Base-by-base conservation (phyloP, 2,329 filamentous ascomycete species). In the Sclerotinia trifoliorum region DNA sequence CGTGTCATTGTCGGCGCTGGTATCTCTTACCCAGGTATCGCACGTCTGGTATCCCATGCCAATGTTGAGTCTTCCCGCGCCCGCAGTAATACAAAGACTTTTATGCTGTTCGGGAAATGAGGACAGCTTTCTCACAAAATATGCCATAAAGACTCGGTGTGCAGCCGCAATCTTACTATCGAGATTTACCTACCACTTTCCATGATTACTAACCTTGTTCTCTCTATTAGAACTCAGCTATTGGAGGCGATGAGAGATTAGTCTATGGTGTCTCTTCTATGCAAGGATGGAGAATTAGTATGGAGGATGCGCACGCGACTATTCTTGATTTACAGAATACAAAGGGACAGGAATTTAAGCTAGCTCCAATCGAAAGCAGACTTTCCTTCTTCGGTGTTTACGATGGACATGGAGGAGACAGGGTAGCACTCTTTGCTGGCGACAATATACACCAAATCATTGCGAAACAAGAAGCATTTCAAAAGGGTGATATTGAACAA, bases 271-370 rank as follows among this genome's bases (percentile, higher is more conserved):
- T 98, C 74, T 99, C 95, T 74, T 93, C 93, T 81, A 99, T 99
- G 95, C 95, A 99, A 82, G 95, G 95, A 84, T 99, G 95, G 95
- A 91, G 95, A 83, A 98, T 99, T 83, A 97, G 92, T 84, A 99
- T 99, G 95, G 95, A 99, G 81, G 95, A 99, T 80, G 89, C 95
- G 72, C 95, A 99, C 82, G 92, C 92, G 71, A 87, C 91, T 67
- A 83, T 98, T 65, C 90, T 99, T 78, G 92, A 98, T 80, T 88
- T 98, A 74, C 87, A 95, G 77, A 83, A 88, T 70, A 77, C 80
- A 69, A 81, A 83, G 71, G 83, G 85, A 58, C 80, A 82, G 72
- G 80, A 82, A 63, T 79, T 81, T 68, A 81, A 83, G 67, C 84
- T 87, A 35, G 83, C 88, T 73, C 85, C 90, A 75, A 87, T 88